Evolutionary conservation across 2,329 filamentous ascomycete genomes (phyloP), one percentile per base, ranked within the genome.

Genomic region (Scytalidium lignicola): DNA sequence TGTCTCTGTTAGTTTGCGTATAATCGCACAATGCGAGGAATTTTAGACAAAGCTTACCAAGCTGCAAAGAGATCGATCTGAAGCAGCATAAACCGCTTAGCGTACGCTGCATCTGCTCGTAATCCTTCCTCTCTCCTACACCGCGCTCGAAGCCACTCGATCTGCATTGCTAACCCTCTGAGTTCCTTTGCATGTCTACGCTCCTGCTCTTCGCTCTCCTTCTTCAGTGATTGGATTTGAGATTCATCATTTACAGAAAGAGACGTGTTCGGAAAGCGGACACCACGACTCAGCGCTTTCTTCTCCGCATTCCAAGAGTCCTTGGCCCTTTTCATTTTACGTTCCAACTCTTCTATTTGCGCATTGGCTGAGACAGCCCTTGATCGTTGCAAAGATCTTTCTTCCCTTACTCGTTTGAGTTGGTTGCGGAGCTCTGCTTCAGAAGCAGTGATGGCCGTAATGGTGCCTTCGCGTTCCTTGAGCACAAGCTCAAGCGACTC

Each of bases 111-210:
- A 61, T 91, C 88, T 54, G 79, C 78, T 40, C 93, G 80, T 69
- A 97, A 85, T 45, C 79, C 81, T 58, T 88, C 82, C 68, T 96
- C 92, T 26, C 93, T 80, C 64, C 82, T 78, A 71, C 87, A 88
- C 46, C 86, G 82, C 2, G 89, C 88, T 60, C 90, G 83, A 66
- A 97, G 82, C 83, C 88, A 97, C 61, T 90, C 81, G 65, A 97
- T 92, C 70, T 97, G 91, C 70, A 93, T 87, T 47, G 82, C 80
- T 63, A 97, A 76, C 17, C 92, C 92, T 57, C 84, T 82, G 47
- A 96, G 73, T 70, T 95, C 88, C 66, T 83, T 84, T 60, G 76
- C 73, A 65, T 93, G 88, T 41, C 79, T 74, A 57, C 80, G 81
- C 60, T 90, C 83, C 46, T 52, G 61, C 49, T 62, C 63, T 29